These are phyloP conservation scores for Brassica carinata DNA, from an alignment of 345 rosid species.

Conservation along the genomic window DNA sequence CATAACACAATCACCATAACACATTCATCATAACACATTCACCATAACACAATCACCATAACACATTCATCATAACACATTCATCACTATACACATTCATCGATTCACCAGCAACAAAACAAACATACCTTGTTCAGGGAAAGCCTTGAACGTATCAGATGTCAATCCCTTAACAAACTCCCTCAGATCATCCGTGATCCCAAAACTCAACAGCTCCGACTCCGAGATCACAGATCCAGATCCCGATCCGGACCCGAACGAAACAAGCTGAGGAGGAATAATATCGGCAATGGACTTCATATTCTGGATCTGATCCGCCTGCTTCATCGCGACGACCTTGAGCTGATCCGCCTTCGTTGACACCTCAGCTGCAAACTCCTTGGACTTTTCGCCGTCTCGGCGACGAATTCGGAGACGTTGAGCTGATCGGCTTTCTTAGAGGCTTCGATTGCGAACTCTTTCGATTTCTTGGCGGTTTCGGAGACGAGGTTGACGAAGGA, in stretches of 20 bases:
- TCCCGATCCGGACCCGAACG: constrained; percentile 50
- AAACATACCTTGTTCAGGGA: constrained; percentile 64
- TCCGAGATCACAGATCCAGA: constrained; percentile 44
- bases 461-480: constrained; percentile 87
- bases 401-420: constrained; percentile 72
- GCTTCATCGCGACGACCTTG: constrained; percentile 72
- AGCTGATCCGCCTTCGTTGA: neutral
- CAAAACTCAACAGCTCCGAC: constrained; percentile 63
- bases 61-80: neutral
- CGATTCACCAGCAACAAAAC: neutral
- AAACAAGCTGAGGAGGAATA: constrained; percentile 60
- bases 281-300: constrained; percentile 76
- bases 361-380: constrained; percentile 82
- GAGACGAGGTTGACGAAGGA: constrained; percentile 74
- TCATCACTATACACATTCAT: neutral
- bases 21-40: neutral
- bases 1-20: neutral
- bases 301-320: constrained; percentile 84
- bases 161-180: constrained; percentile 83
- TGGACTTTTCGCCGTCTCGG: constrained; percentile 90
- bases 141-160: constrained; percentile 76
- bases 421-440: constrained; percentile 92
- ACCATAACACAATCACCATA: neutral
- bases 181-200: constrained; percentile 82
- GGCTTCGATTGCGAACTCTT: constrained; percentile 88